Conservation (phyloP, 106 monocot species). For the Acorus gramineus region DNA sequence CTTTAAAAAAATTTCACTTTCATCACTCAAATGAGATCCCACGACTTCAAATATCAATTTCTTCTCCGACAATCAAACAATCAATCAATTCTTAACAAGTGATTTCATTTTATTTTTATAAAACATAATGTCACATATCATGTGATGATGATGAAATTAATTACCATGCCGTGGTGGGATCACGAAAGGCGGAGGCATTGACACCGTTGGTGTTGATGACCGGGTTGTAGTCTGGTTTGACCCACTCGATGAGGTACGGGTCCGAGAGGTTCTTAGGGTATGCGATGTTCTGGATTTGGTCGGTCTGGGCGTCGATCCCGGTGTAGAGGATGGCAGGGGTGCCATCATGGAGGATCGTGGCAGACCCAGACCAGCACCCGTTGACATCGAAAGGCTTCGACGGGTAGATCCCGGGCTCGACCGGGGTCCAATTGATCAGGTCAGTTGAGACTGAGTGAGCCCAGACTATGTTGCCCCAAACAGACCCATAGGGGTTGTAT, state of each 20-base stretch:
- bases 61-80: no score
- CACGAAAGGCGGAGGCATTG: constrained; percentile 48
- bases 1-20: no score
- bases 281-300: constrained; percentile 78
- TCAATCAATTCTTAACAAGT: no score
- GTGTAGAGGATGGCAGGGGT: constrained; percentile 71
- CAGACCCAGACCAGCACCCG: constrained; percentile 90
- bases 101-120: no score
- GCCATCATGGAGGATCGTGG: constrained; percentile 62
- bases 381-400: constrained; percentile 59
- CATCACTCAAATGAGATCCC: no score
- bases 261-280: constrained; percentile 70
- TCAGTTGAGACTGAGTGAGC: constrained; percentile 75
- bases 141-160: no score
- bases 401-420: constrained; percentile 49
- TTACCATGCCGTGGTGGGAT: constrained; percentile 79
- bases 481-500: constrained; percentile 60
- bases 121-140: no score
- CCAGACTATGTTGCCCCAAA: constrained; percentile 83
- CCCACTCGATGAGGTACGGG: constrained; percentile 65
- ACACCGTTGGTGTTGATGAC: constrained; percentile 28
- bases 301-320: constrained; percentile 36
- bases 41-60: no score
- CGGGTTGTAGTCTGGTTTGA: constrained; percentile 79
- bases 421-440: constrained; percentile 60